Base-by-base conservation (phyloP, 345 rosid species). In the Psidium friedrichsthalianum region DNA sequence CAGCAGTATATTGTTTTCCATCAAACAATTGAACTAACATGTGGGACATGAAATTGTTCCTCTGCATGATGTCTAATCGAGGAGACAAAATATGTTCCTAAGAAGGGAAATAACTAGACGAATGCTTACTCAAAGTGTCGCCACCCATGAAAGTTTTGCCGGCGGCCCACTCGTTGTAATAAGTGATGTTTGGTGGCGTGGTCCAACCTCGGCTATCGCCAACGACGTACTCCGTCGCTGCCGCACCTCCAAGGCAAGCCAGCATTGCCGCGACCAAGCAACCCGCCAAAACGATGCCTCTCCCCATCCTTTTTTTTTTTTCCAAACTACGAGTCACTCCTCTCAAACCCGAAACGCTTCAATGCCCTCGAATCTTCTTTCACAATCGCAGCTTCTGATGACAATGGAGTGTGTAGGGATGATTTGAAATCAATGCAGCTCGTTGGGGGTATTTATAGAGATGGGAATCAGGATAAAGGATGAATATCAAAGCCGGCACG, bases 111-210 rank as follows among this genome's bases (percentile, higher is more conserved):
- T 64, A 64, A 25, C 10, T 29, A 85, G 82, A 51, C 3, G 25
- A 57, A 32, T 36, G 40, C 42, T 80, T 85, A 89, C 92, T 85
- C 8, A 88, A 57, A 16, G 78, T 5, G 84, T 90, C 89, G 12
- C 89, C 92, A 2, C 32, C 81, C 69, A 3, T 12, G 27, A 90
- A 86, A 22, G 85, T 84, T 64, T 88, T 83, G 42, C 81, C 83
- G 74, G 56, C 49, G 32, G 58, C 85, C 92, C 92, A 90, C 8
- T 64, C 51, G 3, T 82, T 47, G 18, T 89, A 90, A 29, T 44
- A 85, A 10, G 64, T 54, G 36, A 44, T 9, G 24, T 83, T 83
- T 14, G 69, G 84, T 3, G 69, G 10, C 2, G 51, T 61, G 20
- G 56, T 69, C 86, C 86, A 84, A 13, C 84, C 84, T 18, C 3